Conservation (phyloP, 2,329 filamentous ascomycete species). For the Beauveria sp. region DNA sequence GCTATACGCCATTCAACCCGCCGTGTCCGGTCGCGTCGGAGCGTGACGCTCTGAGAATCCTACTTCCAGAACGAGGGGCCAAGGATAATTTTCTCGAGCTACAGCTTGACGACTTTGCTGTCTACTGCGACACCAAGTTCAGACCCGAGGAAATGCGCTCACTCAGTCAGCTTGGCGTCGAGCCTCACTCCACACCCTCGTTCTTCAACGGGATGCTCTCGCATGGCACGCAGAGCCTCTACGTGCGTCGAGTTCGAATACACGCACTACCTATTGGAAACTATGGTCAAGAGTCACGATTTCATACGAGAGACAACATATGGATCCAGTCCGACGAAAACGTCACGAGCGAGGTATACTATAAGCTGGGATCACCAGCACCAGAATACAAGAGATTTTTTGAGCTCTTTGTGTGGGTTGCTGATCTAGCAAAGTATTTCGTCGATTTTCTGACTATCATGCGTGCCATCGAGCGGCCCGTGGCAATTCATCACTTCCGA, state of each 20-base stretch:
- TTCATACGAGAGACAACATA: conserved; percentile 44
- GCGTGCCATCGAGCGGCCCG: conserved; percentile 21
- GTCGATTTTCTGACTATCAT: conserved; percentile 53
- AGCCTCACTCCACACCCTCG: conserved; percentile 26
- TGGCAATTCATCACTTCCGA: conserved; percentile 51
- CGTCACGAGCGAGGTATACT: conserved; percentile 46
- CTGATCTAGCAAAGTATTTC: conserved; percentile 62
- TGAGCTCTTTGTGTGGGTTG: conserved; percentile 60
- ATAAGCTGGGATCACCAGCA: conserved; percentile 49
- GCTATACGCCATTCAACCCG: not conserved
- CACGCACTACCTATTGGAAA: conserved; percentile 55
- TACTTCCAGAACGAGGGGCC: not conserved
- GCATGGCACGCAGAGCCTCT: conserved; percentile 33
- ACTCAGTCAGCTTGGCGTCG: conserved; percentile 43
- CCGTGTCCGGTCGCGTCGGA: conserved; percentile 6
- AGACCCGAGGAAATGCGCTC: conserved; percentile 44
- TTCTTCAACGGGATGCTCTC: conserved; percentile 56
- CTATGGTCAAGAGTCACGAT: conserved; percentile 42
- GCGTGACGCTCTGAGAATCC: conserved; percentile 8
- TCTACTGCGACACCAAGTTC: conserved; percentile 38
- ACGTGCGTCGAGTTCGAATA: conserved; percentile 51
- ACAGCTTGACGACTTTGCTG: conserved; percentile 47
- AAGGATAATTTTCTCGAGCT: conserved; percentile 35
- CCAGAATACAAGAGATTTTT: conserved; percentile 56
- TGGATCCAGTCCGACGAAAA: conserved; percentile 55